These are phyloP conservation scores for Scutellaria galericulata DNA, from an alignment of 257 asterid genomes.

Conservation along the genomic window DNA sequence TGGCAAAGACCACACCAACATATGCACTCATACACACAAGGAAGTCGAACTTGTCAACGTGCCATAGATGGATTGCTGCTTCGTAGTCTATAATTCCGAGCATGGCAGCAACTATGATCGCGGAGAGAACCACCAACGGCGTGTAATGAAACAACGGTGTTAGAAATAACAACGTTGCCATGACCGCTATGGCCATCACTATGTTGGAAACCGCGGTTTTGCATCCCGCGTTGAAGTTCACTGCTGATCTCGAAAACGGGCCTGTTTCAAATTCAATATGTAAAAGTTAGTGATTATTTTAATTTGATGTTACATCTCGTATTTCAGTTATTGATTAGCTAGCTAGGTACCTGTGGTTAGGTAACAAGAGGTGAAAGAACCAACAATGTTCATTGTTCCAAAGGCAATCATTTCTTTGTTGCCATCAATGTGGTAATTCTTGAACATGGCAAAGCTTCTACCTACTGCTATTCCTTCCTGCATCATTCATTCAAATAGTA, in stretches of 20 bases:
- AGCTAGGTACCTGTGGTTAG: conserved; percentile 86
- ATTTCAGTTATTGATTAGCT: neutral
- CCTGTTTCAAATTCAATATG: conserved; percentile 48
- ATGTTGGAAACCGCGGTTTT: conserved; percentile 94
- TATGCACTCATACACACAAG: conserved; percentile 82
- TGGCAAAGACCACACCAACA: conserved; percentile 80
- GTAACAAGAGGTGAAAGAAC: conserved; percentile 92
- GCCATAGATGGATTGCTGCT: conserved; percentile 89
- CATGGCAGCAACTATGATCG: conserved; percentile 92
- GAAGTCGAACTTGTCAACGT: conserved; percentile 87
- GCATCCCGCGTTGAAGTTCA: conserved; percentile 97
- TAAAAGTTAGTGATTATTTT: neutral
- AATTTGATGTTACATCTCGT: neutral
- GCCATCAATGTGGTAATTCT: conserved; percentile 92
- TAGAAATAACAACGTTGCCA: conserved; percentile 73
- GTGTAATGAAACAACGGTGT: conserved; percentile 92
- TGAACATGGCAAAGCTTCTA: conserved; percentile 92
- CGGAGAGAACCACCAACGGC: conserved; percentile 81
- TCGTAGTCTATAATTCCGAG: conserved; percentile 91
- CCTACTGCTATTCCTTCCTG: conserved; percentile 99
- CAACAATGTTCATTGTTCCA: conserved; percentile 91
- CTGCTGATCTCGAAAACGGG: conserved; percentile 94
- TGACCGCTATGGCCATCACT: conserved; percentile 90
- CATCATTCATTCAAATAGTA: neutral
- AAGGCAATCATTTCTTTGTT: conserved; percentile 98